These are phyloP conservation scores for Tuber brumale DNA, from an alignment of 495 filamentous ascomycete species.

Conservation along the genomic window DNA sequence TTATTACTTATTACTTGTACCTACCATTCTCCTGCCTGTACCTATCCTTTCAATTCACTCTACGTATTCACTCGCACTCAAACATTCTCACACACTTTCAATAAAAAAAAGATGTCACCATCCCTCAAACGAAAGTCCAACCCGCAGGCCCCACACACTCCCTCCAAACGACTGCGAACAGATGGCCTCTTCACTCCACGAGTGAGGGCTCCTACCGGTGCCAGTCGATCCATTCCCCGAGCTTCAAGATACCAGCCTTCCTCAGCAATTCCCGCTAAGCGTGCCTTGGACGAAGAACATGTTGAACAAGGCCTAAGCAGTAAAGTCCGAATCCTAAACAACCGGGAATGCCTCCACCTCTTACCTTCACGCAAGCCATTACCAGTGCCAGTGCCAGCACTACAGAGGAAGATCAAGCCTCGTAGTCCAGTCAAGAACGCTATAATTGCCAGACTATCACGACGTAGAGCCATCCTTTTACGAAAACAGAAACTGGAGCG, in stretches of 20 bases:
- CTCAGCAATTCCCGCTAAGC: constrained; percentile 12
- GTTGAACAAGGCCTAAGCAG: constrained; percentile 9
- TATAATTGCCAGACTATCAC: background rate
- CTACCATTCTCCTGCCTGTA: constrained; percentile 1
- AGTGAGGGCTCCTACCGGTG: constrained; percentile 31
- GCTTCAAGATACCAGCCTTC: background rate
- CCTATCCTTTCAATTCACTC: constrained; percentile 1
- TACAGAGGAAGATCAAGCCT: background rate
- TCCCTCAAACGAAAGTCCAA: constrained; percentile 30
- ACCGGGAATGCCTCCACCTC: constrained; percentile 25
- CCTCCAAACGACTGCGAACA: constrained; percentile 26
- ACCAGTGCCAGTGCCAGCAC: background rate
- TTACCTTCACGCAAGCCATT: background rate
- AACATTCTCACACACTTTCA: background rate
- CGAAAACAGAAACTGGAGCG: background rate
- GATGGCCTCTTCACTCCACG: constrained; percentile 25
- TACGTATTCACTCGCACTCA: constrained; percentile 2
- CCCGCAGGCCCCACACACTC: constrained; percentile 7
- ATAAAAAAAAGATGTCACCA: constrained; percentile 7
- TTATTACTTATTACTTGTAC: background rate
- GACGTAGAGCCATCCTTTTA: constrained; percentile 1
- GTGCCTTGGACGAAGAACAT: constrained; percentile 18
- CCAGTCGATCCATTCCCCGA: constrained; percentile 16
- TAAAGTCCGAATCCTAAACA: constrained; percentile 34
- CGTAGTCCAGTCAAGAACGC: background rate